These are phyloP conservation scores for grape (Vitis vinifera) DNA, from an alignment of 164 flowering plant genomes.

Conservation along the genomic window DNA sequence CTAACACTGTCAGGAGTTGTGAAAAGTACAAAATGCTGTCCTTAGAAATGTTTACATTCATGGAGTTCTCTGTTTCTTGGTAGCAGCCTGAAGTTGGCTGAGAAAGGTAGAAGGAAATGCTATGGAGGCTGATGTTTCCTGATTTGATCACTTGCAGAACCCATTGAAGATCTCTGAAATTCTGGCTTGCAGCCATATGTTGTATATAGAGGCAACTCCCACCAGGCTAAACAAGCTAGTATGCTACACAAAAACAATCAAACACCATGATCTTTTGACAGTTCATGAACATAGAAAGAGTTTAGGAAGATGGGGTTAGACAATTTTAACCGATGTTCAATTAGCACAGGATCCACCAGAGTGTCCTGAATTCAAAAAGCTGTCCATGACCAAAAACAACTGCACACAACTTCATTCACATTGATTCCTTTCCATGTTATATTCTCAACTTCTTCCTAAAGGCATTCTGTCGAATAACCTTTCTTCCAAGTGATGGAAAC, in stretches of 20 bases:
- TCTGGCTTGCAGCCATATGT: conserved; percentile 47
- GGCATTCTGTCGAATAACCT: conserved; percentile 13
- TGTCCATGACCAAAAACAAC: neutral
- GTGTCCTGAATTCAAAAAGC: neutral
- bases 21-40: conserved; percentile 41
- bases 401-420: neutral
- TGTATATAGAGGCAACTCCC: too few species aligned
- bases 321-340: too few species aligned
- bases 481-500: conserved; percentile 6
- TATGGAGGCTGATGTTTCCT: conserved; percentile 42
- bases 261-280: neutral
- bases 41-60: conserved; percentile 55
- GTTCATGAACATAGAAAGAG: neutral
- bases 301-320: too few species aligned
- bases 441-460: conserved; percentile 20
- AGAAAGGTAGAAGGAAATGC: conserved; percentile 61
- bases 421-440: neutral
- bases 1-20: conserved; percentile 40
- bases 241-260: neutral
- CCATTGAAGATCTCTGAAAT: conserved; percentile 61
- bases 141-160: conserved; percentile 48
- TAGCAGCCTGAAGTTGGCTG: conserved; percentile 60
- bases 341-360: too few species aligned
- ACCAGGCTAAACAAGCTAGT: neutral
- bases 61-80: conserved; percentile 69